Evolutionary conservation across 129 eudicot species (phyloP).

Genomic region (Flaveria bidentis): DNA sequence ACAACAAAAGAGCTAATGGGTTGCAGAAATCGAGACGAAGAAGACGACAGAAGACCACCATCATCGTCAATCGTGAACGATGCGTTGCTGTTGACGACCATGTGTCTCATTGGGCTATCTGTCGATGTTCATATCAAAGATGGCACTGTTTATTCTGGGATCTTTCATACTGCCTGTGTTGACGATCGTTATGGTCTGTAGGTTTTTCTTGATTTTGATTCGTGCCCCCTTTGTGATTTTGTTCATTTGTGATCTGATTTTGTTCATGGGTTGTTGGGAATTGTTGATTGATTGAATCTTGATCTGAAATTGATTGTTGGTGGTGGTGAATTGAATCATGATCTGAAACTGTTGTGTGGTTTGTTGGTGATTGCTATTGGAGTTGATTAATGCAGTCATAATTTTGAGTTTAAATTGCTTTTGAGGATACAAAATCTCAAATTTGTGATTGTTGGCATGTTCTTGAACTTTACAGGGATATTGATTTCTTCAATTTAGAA

Average conservation of each 20-base stretch:
- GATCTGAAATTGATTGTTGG: constrained; percentile 34
- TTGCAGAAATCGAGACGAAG: constrained; percentile 40
- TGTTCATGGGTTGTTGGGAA: background rate
- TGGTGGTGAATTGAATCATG: background rate
- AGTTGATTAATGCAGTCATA: background rate
- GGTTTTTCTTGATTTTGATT: constrained; percentile 54
- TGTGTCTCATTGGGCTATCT: constrained; percentile 73
- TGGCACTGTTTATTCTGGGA: constrained; percentile 17
- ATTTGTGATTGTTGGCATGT: background rate
- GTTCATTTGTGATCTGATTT: constrained; percentile 28
- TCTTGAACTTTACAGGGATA: background rate
- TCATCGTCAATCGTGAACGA: constrained; percentile 39
- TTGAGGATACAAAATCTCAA: background rate
- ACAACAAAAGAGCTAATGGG: constrained; percentile 37
- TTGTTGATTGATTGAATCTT: background rate
- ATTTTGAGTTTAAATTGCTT: background rate
- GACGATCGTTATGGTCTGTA: constrained; percentile 64
- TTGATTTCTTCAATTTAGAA: constrained; percentile 1
- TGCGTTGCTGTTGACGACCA: constrained; percentile 67
- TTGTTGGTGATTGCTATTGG: constrained; percentile 8
- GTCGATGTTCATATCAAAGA: constrained; percentile 67
- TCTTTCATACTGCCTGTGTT: constrained; percentile 58
- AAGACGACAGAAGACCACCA: constrained; percentile 29
- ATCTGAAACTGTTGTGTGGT: constrained; percentile 11
- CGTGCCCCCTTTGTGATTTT: background rate